Percentiles rank a stretch among this genome's conserved stretches.
Conservation (phyloP, 345 rosid species). For the Eucalyptus leucophloia region DNA sequence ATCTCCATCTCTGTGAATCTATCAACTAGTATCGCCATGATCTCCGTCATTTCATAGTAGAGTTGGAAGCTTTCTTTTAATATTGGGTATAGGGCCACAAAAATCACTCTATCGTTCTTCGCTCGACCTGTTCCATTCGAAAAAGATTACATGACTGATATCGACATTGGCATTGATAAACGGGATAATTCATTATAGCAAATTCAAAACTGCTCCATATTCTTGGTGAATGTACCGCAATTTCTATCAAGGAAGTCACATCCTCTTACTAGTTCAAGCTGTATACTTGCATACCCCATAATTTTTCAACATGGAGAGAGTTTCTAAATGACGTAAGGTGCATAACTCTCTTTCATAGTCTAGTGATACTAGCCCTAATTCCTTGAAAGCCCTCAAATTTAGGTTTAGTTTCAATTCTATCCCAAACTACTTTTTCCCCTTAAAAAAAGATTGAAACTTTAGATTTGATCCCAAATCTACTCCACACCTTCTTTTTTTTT, state of each 20-base stretch:
- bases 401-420: background rate
- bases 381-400: background rate
- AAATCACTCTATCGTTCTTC: slow-evolving; percentile 52
- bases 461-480: background rate
- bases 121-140: slow-evolving; percentile 37
- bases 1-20: slow-evolving; percentile 68
- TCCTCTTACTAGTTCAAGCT: background rate
- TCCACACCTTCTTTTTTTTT: too few relatives aligned
- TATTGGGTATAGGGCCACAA: slow-evolving; percentile 57
- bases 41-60: slow-evolving; percentile 56
- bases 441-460: too few relatives aligned
- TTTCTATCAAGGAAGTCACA: background rate
- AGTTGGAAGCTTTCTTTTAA: slow-evolving; percentile 75
- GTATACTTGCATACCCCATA: background rate
- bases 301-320: background rate
- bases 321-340: background rate
- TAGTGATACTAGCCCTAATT: background rate
- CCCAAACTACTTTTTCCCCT: background rate
- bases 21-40: slow-evolving; percentile 46
- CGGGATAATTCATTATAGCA: background rate
- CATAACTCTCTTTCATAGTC: background rate
- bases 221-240: background rate
- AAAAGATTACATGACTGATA: background rate
- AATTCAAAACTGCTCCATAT: background rate
- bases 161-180: background rate